Evolutionary conservation across 257 asterid genomes (phyloP), one percentile per base, ranked within the genome.

Genomic region (Nicotiana attenuata): DNA sequence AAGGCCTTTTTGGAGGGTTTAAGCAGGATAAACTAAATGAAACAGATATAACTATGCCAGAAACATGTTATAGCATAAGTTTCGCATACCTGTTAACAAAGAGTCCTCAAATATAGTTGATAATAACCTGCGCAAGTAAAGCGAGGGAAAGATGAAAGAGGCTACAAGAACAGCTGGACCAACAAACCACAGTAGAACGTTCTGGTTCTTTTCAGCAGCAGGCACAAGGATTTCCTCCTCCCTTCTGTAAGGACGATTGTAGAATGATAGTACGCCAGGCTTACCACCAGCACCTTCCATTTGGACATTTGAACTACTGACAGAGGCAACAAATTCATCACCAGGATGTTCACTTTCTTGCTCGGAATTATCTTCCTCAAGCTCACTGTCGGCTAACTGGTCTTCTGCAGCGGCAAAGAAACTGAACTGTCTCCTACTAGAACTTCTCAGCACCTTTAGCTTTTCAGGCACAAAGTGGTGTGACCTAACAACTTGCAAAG

Each of bases 101-200:
- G 99, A 96, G 89, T 96, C 99, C 91, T 96, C 98, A 76, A 94
- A 94, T 88, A 96, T 84, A 15, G 91, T 89, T 10, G 98, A 89
- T 47, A 96, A 86, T 75, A 96, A 87, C 85, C 89, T 91, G 85
- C 99, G 97, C 89, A 96, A 84, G 86, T 94, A 96, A 83, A 96
- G 97, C 11, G 99, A 96, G 22, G 99, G 98, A 81, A 96, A 92
- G 84, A 96, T 87, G 80, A 96, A 96, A 50, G 97, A 96, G 80
- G 97, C 93, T 45, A 96, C 95, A 67, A 96, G 97, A 82, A 94
- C 92, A 69, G 93, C 89, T 76, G 99, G 99, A 66, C 97, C 95
- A n/a, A 88, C 86, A 81, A 94, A 88, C 99, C 99, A 96, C 81
- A 94, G 71, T 2, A 93, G 84, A 86, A 64, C 87, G 65, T 85